These are phyloP conservation scores for Puccinia hordei DNA, from an alignment of 1,284 basidiomycete species.

Conservation along the genomic window DNA sequence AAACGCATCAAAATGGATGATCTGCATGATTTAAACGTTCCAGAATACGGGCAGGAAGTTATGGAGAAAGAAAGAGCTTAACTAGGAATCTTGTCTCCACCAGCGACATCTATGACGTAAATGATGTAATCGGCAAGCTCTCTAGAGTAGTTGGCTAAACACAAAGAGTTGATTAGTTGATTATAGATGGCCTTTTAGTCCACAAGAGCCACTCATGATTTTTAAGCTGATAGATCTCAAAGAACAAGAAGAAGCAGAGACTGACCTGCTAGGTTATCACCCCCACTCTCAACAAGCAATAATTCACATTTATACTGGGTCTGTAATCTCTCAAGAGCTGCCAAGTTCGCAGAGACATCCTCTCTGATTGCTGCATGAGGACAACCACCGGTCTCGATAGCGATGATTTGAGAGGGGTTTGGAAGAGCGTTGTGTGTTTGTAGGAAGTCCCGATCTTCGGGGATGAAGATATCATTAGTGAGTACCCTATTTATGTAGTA, in stretches of 20 bases:
- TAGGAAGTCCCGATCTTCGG: slow-evolving; percentile 95
- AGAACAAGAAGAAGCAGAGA: slow-evolving; percentile 14
- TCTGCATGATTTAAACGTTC: not conserved
- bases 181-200: not conserved
- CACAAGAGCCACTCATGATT: too few relatives aligned
- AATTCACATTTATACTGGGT: slow-evolving; percentile 66
- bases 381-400: slow-evolving; percentile 77
- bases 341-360: slow-evolving; percentile 95
- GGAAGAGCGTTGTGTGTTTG: slow-evolving; percentile 88
- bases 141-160: slow-evolving; percentile 77
- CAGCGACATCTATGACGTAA: slow-evolving; percentile 70
- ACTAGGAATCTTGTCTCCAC: slow-evolving; percentile 95
- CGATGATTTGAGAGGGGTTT: slow-evolving; percentile 75
- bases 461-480: slow-evolving; percentile 96
- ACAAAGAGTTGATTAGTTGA: not conserved
- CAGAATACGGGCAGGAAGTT: not conserved
- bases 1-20: too few relatives aligned
- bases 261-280: slow-evolving; percentile 79
- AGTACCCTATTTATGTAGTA: slow-evolving; percentile 64
- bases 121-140: slow-evolving; percentile 98
- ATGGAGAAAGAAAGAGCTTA: slow-evolving; percentile 2
- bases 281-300: slow-evolving; percentile 79
- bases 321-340: slow-evolving; percentile 91
- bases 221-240: not conserved
- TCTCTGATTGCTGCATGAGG: slow-evolving; percentile 66